A percentile compares a stretch with the other conserved stretches of the same genome.
phyloP scores from a whole-genome alignment of 1,284 basidiomycete genomes.

The Cutaneotrichosporon cavernicola region DNA sequence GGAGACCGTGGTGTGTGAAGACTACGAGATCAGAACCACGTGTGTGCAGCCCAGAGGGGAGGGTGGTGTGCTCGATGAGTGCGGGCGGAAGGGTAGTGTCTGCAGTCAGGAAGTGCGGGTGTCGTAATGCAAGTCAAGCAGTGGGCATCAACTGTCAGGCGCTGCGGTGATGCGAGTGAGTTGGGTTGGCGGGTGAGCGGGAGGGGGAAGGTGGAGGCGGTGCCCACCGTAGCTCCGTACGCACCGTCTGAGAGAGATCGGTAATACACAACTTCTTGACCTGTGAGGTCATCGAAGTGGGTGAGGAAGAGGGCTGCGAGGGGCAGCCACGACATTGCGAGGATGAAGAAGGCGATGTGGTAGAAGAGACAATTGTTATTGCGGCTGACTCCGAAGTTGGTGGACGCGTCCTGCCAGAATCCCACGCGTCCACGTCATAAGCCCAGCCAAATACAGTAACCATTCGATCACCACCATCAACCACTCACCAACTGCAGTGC shows the following conservation, averaged over 20 bases:
- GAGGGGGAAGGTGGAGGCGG: not conserved
- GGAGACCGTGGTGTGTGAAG: slow-evolving; percentile 34
- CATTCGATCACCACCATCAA: not conserved
- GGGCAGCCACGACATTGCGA: slow-evolving; percentile 31
- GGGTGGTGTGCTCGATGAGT: slow-evolving; percentile 40
- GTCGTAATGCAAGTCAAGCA: not conserved
- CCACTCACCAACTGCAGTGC: not conserved
- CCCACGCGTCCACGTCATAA: slow-evolving; percentile 6
- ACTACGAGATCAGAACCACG: slow-evolving; percentile 37
- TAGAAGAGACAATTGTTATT: not conserved
- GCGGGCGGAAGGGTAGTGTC: slow-evolving; percentile 25
- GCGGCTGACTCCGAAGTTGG: not conserved
- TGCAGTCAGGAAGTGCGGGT: slow-evolving; percentile 8
- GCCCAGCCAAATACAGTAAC: not conserved
- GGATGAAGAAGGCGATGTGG: slow-evolving; percentile 8
- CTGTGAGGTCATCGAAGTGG: slow-evolving; percentile 50
- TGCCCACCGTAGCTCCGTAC: slow-evolving; percentile 4
- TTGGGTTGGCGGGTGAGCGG: not conserved
- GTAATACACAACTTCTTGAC: slow-evolving; percentile 44
- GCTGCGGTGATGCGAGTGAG: not conserved
- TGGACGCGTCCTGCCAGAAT: not conserved
- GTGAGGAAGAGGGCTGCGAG: slow-evolving; percentile 46
- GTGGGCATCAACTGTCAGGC: not conserved
- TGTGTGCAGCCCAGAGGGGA: slow-evolving; percentile 45
- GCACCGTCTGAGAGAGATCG: slow-evolving; percentile 32